Percentiles rank a stretch among this genome's conserved stretches.
These are phyloP conservation scores for Trichophyton rubrum DNA, from an alignment of 2,329 filamentous ascomycete species.

Conservation along the genomic window DNA sequence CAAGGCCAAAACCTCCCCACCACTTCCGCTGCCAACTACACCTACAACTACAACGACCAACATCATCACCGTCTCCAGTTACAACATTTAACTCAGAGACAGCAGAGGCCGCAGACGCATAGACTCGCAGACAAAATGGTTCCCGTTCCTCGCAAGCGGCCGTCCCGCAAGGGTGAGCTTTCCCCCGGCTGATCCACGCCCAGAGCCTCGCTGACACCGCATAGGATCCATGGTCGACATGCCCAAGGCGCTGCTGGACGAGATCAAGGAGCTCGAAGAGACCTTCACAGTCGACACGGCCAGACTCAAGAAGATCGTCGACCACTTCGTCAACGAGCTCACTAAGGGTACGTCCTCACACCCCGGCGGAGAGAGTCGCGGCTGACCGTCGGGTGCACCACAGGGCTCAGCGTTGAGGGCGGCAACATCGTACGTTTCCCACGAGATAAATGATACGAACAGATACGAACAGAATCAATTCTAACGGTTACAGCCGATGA, in stretches of 20 bases:
- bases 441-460: not conserved
- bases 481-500: constrained; percentile 62
- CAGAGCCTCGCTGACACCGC: not conserved
- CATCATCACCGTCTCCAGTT: not conserved
- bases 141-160: constrained; percentile 51
- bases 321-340: constrained; percentile 81
- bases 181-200: constrained; percentile 16
- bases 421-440: constrained; percentile 68
- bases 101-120: not conserved
- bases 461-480: not conserved
- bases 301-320: constrained; percentile 80
- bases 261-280: constrained; percentile 75
- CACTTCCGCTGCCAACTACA: not conserved
- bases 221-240: constrained; percentile 82
- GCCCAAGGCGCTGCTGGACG: constrained; percentile 66
- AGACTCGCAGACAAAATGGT: constrained; percentile 42
- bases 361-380: constrained; percentile 4
- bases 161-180: constrained; percentile 62
- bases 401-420: constrained; percentile 72
- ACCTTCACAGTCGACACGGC: constrained; percentile 63
- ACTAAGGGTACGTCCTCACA: constrained; percentile 54
- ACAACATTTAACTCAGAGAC: too few relatives aligned
- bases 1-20: not conserved
- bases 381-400: constrained; percentile 3
- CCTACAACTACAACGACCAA: not conserved